Percentiles rank a stretch among this genome's conserved stretches.
Evolutionary conservation across 805 yeast species (phyloP).

Genomic region (Scheffersomyces stipitis): DNA sequence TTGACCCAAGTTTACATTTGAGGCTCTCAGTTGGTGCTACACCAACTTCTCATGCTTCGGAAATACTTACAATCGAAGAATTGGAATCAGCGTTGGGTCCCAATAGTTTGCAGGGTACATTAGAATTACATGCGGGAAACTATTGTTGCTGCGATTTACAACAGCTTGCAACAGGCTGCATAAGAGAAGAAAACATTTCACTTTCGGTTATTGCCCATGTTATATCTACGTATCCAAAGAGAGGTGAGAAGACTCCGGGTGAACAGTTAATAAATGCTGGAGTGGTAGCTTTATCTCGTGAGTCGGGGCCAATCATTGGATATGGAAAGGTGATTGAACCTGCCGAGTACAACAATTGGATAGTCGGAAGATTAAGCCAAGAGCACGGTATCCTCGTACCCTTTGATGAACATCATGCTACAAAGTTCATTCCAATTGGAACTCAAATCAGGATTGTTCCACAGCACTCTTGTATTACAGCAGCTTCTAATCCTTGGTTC

Average conservation of each 20-base stretch:
- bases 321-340: conserved; percentile 50
- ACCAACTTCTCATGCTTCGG: conserved; percentile 70
- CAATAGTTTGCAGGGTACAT: conserved; percentile 31
- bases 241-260: conserved; percentile 53
- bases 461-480: conserved; percentile 74
- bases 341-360: conserved; percentile 53
- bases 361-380: conserved; percentile 67
- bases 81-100: conserved; percentile 17
- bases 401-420: conserved; percentile 19
- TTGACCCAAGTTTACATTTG: conserved; percentile 40
- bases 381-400: conserved; percentile 78
- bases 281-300: conserved; percentile 67
- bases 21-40: conserved; percentile 78
- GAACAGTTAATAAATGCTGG: conserved; percentile 73
- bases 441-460: conserved; percentile 57
- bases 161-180: conserved; percentile 68
- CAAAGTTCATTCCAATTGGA: conserved; percentile 51
- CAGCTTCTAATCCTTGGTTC: conserved; percentile 59
- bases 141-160: conserved; percentile 73
- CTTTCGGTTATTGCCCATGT: conserved; percentile 29
- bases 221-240: conserved; percentile 50
- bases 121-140: conserved; percentile 83
- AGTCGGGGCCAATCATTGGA: conserved; percentile 60
- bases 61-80: conserved; percentile 21
- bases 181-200: conserved; percentile 14